Base-by-base conservation (phyloP, 139 green algal species). In the Volvox reticuliferus region DNA sequence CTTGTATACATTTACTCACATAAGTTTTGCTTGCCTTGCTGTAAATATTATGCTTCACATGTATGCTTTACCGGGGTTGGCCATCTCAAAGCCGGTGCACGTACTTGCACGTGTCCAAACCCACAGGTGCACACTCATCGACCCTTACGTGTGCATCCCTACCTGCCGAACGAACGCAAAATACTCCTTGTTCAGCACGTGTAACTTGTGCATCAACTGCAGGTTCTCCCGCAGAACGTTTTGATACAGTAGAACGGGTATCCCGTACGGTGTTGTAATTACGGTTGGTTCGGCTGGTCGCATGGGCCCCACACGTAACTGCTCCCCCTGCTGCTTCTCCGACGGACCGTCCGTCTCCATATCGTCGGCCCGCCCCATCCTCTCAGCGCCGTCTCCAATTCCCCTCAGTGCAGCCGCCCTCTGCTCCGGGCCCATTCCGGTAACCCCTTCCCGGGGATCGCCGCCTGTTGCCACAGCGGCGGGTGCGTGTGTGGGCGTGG, bases 131-230 rank as follows among this genome's bases (percentile, higher is more conserved):
- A 73, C 12, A 33, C 79, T 6, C 79, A 68, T 14, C 36, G 12
- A 32, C 79, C 30, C n/a, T 50, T 36, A 68, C 13, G 21, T 26
- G 16, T 6, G 12, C 79, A 69, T 17, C 79, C 18, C 88, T 69
- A 96, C 84, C 37, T 87, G 89, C 16, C 91, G 86, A 55, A 97
- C 73, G 67, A 97, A 96, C 24, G 28, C 79, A 84, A 94, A 95
- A 90, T 95, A 96, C 33, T 95, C 93, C 28, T 78, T 79, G 90
- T 95, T 92, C 37, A 96, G 80, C 69, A 95, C 83, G 79, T 96
- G 94, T 65, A 93, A 76, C 75, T 93, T 89, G 84, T 93, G 79
- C 71, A 94, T 86, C 9, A 95, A 80, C 77, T 86, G 44, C 82
- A 96, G 92, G 77, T 95, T 95, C 75, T 86, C 88, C 55, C 67